phyloP scores from a whole-genome alignment of 2,329 filamentous ascomycete genomes.

The Immersiporthe knoxdaviesiana region DNA sequence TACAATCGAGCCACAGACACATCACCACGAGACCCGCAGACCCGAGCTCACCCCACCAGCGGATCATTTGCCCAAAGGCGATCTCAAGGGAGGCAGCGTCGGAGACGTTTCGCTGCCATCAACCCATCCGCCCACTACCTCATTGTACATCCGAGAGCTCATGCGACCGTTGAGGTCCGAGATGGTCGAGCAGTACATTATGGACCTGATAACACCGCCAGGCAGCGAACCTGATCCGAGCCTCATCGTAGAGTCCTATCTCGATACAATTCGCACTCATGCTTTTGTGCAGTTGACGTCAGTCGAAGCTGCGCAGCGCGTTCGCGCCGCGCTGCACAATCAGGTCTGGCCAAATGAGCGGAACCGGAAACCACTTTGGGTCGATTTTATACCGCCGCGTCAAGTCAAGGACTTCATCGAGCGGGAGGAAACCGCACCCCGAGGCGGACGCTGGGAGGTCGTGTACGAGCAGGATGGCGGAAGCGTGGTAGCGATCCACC shows the following conservation, averaged over 20 bases:
- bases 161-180: constrained; percentile 80
- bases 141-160: constrained; percentile 87
- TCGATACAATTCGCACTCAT: constrained; percentile 87
- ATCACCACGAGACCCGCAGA: constrained; percentile 27
- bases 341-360: constrained; percentile 86
- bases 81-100: constrained; percentile 31
- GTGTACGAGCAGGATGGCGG: constrained; percentile 64
- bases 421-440: constrained; percentile 58
- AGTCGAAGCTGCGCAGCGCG: constrained; percentile 72
- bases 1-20: constrained; percentile 30
- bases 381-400: constrained; percentile 84
- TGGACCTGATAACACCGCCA: constrained; percentile 66
- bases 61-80: neutral
- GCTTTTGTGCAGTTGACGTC: constrained; percentile 77
- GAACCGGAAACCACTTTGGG: constrained; percentile 80
- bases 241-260: constrained; percentile 69
- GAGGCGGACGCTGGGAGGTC: constrained; percentile 69
- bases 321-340: constrained; percentile 75
- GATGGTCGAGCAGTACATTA: constrained; percentile 69
- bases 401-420: constrained; percentile 75
- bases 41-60: constrained; percentile 8
- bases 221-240: constrained; percentile 54
- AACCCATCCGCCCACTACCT: constrained; percentile 69
- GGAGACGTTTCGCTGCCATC: constrained; percentile 56
- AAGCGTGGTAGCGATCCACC: constrained; percentile 59